Evolutionary conservation across 352 stramenopile genomes (phyloP).

Genomic region (Phytopythium cucurbitacearum): DNA sequence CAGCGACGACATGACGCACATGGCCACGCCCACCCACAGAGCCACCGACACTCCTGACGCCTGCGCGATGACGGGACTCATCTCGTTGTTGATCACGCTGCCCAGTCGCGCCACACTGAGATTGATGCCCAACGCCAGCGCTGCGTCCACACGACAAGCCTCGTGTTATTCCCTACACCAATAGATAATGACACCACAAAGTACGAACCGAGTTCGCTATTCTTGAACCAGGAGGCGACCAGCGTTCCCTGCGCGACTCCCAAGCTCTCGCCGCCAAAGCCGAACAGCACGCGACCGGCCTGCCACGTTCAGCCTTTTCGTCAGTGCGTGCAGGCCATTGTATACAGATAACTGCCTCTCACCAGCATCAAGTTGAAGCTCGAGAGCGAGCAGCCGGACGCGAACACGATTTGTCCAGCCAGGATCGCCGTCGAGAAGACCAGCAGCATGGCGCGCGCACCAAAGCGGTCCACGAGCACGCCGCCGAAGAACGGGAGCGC

Average conservation of each 20-base stretch:
- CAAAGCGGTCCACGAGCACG: constrained; percentile 87
- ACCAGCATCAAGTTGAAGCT: constrained; percentile 81
- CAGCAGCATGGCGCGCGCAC: constrained; percentile 78
- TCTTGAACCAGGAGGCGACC: constrained; percentile 91
- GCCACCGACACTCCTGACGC: constrained; percentile 58
- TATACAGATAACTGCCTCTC: constrained; percentile 3
- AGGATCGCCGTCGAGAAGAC: constrained; percentile 84
- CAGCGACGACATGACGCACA: constrained; percentile 72
- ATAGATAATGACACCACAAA: background rate
- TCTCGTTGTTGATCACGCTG: constrained; percentile 92
- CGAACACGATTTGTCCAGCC: constrained; percentile 85
- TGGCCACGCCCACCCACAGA: constrained; percentile 83
- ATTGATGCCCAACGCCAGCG: constrained; percentile 90
- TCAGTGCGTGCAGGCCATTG: background rate
- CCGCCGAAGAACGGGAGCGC: constrained; percentile 92
- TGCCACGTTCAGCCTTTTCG: constrained; percentile 12
- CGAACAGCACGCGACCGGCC: constrained; percentile 88
- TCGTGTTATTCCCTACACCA: background rate
- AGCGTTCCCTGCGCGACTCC: constrained; percentile 89
- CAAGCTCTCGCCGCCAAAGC: constrained; percentile 90
- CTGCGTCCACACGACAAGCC: constrained; percentile 13
- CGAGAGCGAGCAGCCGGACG: constrained; percentile 72
- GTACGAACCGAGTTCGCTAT: constrained; percentile 72
- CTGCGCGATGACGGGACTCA: constrained; percentile 80
- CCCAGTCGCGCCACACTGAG: constrained; percentile 87